Base-by-base conservation (phyloP, 2,329 filamentous ascomycete species). In the Alternaria postmessia region DNA sequence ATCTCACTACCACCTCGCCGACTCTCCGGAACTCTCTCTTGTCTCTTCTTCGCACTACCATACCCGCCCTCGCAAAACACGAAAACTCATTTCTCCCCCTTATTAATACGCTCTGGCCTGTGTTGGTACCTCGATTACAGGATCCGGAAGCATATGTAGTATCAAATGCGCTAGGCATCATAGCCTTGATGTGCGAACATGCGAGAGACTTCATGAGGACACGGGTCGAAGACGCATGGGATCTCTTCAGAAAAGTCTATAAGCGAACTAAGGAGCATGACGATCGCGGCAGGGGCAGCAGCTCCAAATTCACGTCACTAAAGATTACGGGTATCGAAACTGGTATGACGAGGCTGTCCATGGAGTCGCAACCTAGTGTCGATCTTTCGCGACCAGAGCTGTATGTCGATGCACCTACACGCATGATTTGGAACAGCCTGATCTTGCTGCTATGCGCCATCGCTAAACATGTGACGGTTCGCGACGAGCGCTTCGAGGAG, bases 91-190 rank as follows among this genome's bases (percentile, higher is more conserved):
- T 97, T 75, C 81, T 99, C 2, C 95, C 95, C 0, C 84, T 98
- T 0, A 88, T 98, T 68, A 95, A 98, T 77, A 89, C 91, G 3
- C 83, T 98, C 7, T 99, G 94, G 94, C 93, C 94, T 0, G 90
- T 96, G 7, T 81, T 97, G 5, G 81, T 90, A 2, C 83, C 84
- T n/a, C 84, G 89, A 24, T 81, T 93, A 6, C 86, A 88, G 65
- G 91, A 93, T 64, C 65, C 80, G 4, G 89, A 93, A 75, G 81
- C 87, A 0, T 91, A 88, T 71, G 86, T 97, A 9, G 86, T 86
- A 3, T 85, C 90, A 8, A 87, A 89, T 16, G 89, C 93, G 6
- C 88, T 92, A 59, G 84, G 88, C 14, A 86, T 92, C 0, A 82
- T 98, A 3, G 82, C 82, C 2, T 81, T 85, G 11, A 84, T 97